Percentiles rank a stretch among this genome's conserved stretches.
Evolutionary conservation across 1,284 basidiomycete genomes (phyloP).

Genomic region (Ceratobasidium sp.): DNA sequence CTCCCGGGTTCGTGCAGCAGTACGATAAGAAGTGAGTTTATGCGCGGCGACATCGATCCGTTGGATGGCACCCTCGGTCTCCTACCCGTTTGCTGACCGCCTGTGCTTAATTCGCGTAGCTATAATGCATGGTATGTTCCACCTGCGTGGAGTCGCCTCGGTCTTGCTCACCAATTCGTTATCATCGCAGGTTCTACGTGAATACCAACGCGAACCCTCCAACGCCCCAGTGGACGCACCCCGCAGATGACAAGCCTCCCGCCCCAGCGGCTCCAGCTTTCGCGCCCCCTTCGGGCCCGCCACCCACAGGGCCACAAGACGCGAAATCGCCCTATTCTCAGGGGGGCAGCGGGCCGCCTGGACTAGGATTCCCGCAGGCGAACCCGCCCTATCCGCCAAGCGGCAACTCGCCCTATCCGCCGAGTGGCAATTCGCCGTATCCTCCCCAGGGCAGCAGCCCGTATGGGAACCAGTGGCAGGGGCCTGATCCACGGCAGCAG

Average conservation of each 20-base stretch:
- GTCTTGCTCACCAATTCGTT: slow-evolving; percentile 1
- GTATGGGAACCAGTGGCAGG: slow-evolving; percentile 19
- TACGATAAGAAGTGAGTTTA: slow-evolving; percentile 71
- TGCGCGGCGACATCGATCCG: not conserved
- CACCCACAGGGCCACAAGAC: slow-evolving; percentile 34
- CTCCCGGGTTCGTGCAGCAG: slow-evolving; percentile 72
- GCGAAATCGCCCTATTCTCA: slow-evolving; percentile 43
- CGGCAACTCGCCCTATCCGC: slow-evolving; percentile 25
- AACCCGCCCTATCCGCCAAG: not conserved
- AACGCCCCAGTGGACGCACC: slow-evolving; percentile 72
- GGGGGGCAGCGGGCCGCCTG: not conserved
- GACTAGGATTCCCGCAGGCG: slow-evolving; percentile 3
- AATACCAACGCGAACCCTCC: slow-evolving; percentile 70
- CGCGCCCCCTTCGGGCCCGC: slow-evolving; percentile 46
- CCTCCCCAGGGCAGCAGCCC: slow-evolving; percentile 18
- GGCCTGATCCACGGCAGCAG: not conserved
- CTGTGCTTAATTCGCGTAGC: slow-evolving; percentile 22
- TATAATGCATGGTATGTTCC: slow-evolving; percentile 71
- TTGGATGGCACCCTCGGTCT: slow-evolving; percentile 48
- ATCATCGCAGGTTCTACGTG: slow-evolving; percentile 71
- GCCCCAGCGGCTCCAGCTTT: slow-evolving; percentile 52
- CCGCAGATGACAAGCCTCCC: slow-evolving; percentile 62
- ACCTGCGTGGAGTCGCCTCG: not conserved
- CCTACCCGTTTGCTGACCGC: slow-evolving; percentile 50
- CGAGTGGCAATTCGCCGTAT: slow-evolving; percentile 14